These are phyloP conservation scores for Conticribra weissflogii DNA, from an alignment of 108 stramenopile genomes.

Conservation along the genomic window DNA sequence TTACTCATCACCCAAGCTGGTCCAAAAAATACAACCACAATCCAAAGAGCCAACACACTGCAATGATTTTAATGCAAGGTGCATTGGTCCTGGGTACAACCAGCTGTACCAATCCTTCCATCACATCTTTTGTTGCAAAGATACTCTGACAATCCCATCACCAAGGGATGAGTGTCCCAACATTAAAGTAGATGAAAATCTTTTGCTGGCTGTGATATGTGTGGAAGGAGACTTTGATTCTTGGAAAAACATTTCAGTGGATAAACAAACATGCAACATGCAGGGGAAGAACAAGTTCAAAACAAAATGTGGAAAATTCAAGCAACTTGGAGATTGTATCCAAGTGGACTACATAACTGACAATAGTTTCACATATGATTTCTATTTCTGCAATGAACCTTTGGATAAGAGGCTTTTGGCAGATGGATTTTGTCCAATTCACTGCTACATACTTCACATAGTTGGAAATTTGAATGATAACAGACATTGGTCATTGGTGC, in stretches of 20 bases:
- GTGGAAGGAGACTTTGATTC: conserved; percentile 5
- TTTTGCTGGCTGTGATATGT: conserved; percentile 3
- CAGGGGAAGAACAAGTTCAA: conserved; percentile 12
- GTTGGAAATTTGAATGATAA: background rate
- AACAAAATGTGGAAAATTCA: conserved; percentile 15
- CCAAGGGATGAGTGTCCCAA: conserved; percentile 3
- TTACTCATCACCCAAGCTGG: too few species aligned
- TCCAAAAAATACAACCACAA: too few species aligned
- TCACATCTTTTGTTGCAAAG: background rate
- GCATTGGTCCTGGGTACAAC: too few species aligned
- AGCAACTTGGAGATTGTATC: conserved; percentile 16
- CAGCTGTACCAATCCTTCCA: background rate
- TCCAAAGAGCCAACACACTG: too few species aligned
- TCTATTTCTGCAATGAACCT: conserved; percentile 15
- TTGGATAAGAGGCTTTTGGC: background rate
- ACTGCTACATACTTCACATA: background rate
- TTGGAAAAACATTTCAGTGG: conserved; percentile 10
- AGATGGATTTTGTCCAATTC: background rate
- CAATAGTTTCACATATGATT: conserved; percentile 8
- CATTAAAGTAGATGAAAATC: conserved; percentile 6
- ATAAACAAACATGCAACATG: conserved; percentile 20
- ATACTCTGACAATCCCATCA: background rate
- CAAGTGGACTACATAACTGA: conserved; percentile 10
- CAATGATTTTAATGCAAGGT: too few species aligned
- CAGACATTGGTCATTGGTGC: too few species aligned